Evolutionary conservation across 2,329 filamentous ascomycete species (phyloP), one percentile per base, ranked within the genome.

Genomic region (Microsporum audouinii): DNA sequence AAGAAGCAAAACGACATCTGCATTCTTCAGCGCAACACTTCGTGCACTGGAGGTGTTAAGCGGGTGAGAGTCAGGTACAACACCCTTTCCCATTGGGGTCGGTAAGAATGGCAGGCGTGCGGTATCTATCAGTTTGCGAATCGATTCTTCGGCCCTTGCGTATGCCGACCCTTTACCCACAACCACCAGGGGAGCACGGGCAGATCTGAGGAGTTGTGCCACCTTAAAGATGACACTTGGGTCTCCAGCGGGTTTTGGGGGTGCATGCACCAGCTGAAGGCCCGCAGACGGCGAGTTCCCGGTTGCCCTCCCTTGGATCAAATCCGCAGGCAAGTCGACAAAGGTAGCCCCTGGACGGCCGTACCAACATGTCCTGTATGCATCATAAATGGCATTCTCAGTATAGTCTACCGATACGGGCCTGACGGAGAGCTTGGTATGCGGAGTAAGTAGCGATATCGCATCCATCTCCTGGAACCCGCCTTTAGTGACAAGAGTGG

Each of bases 401-500:
- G 82, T 75, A 17, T 73, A 73, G n/a, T 79, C 76, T 12, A 77
- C 69, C 12, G 70, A 72, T 2, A 76, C 67, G n/a, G 78, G 73
- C 60, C 80, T 73, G 17, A 80, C 71, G 5, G 79, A 73, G 55
- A 80, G 70, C 65, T 83, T 83, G 5, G 78, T 79, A 63, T 82
- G 79, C 0, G 80, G 78, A 10, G 75, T 75, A 8, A 84, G 69
- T 5, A 84, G 70, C 2, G 78, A 74, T 31, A 84, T 74, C 27
- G 80, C 78, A 66, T 84, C 80, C 61, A 84, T 72, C 67, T 84
- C 81, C 69, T 84, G 82, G 64, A 84, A 84, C 34, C 77, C 79
- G 27, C 79, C 80, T 65, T 81, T 82, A 7, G 76, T 78, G 17
- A 78, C 72, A 12, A 78, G 71, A 63, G 79, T 75, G 0, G 79